A percentile compares a stretch with the other conserved stretches of the same genome.
These are phyloP conservation scores for Sphaerobolus stellatus DNA, from an alignment of 1,284 basidiomycete genomes.

Conservation along the genomic window DNA sequence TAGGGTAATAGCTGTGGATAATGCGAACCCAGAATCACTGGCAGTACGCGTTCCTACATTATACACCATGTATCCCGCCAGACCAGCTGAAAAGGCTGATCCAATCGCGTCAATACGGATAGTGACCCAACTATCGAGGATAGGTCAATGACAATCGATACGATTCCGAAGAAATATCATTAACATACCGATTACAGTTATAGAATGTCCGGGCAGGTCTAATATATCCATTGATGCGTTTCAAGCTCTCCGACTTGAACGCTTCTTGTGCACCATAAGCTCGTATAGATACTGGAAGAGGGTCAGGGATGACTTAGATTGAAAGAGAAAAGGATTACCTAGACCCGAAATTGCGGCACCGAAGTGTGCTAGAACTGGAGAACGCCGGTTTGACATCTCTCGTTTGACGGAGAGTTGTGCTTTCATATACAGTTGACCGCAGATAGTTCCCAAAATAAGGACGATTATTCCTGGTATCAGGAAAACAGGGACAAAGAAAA, in stretches of 20 bases:
- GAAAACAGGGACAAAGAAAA: conserved; percentile 48
- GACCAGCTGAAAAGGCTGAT: conserved; percentile 11
- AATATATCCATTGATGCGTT: conserved; percentile 19
- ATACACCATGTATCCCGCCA: conserved; percentile 15
- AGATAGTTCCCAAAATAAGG: conserved; percentile 44
- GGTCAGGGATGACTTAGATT: not conserved
- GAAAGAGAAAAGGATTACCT: conserved; percentile 9
- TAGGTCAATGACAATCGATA: not conserved
- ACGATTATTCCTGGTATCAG: conserved; percentile 42
- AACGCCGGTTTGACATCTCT: conserved; percentile 45
- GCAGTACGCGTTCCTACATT: conserved; percentile 5
- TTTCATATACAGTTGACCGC: conserved; percentile 53
- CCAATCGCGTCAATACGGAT: conserved; percentile 15
- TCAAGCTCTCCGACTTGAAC: conserved; percentile 17
- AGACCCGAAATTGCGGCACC: conserved; percentile 42
- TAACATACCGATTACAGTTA: conserved; percentile 18
- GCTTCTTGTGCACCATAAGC: conserved; percentile 22
- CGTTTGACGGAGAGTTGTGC: conserved; percentile 48
- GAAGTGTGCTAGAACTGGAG: conserved; percentile 46
- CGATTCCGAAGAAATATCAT: not conserved
- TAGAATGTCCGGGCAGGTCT: conserved; percentile 19
- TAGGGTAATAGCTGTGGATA: conserved; percentile 14
- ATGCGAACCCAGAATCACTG: conserved; percentile 13
- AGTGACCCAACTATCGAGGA: conserved; percentile 13
- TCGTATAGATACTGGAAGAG: conserved; percentile 22